phyloP scores from a whole-genome alignment of 2,329 filamentous ascomycete genomes.

The Fusarium udum region DNA sequence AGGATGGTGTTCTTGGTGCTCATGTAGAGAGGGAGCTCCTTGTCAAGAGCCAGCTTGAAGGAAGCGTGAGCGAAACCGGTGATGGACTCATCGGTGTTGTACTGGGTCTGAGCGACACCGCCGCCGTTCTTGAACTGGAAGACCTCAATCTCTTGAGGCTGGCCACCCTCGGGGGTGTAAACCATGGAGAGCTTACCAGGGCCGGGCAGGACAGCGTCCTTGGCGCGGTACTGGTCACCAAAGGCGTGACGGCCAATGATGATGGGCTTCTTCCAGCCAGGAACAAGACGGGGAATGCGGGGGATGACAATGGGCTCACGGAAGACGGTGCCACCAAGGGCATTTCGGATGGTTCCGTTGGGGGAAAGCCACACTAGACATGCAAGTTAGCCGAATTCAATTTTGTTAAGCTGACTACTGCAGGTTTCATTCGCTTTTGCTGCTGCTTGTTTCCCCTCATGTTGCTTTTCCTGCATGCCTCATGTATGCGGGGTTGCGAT shows the following conservation, averaged over 20 bases:
- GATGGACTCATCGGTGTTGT: conserved; percentile 98
- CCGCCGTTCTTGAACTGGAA: conserved; percentile 88
- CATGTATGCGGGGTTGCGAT: conserved; percentile 40
- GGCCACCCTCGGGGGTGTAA: conserved; percentile 84
- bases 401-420: conserved; percentile 1
- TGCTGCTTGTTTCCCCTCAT: conserved; percentile 18
- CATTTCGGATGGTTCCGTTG: conserved; percentile 86
- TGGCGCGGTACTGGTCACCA: conserved; percentile 97
- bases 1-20: conserved; percentile 99
- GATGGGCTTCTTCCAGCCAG: conserved; percentile 98
- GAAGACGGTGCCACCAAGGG: conserved; percentile 93
- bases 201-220: conserved; percentile 84
- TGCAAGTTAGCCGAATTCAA: conserved; percentile 34
- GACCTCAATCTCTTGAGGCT: conserved; percentile 88
- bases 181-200: conserved; percentile 93
- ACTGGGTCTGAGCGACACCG: conserved; percentile 92
- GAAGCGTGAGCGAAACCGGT: conserved; percentile 92
- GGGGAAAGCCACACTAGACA: conserved; percentile 92
- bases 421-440: conserved; percentile 25
- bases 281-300: conserved; percentile 89
- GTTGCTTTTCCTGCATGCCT: conserved; percentile 17
- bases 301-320: conserved; percentile 98
- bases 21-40: conserved; percentile 96
- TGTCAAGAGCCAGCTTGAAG: conserved; percentile 93
- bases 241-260: conserved; percentile 99